Conservation (phyloP, 139 green algal species). For the Trebouxia sp. region DNA sequence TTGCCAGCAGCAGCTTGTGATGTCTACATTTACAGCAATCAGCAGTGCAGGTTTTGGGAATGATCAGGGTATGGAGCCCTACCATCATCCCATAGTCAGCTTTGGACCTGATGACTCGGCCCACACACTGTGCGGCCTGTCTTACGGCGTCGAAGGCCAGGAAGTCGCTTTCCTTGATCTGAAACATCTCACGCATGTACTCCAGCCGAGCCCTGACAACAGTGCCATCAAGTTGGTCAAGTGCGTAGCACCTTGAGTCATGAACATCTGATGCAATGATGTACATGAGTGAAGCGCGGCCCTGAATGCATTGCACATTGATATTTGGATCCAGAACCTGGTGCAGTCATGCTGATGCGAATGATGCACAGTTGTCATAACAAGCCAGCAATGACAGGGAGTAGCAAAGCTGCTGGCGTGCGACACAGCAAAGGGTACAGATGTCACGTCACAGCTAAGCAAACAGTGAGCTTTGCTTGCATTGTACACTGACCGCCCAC, state of each 20-base stretch:
- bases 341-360: too few species aligned
- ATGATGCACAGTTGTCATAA: too few species aligned
- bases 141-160: slow-evolving; percentile 96
- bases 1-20: too few species aligned
- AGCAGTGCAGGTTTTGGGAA: background rate
- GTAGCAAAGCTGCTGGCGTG: too few species aligned
- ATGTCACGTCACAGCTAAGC: too few species aligned
- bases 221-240: background rate
- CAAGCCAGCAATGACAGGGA: too few species aligned
- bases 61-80: slow-evolving; percentile 18
- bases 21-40: background rate
- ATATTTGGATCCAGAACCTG: too few species aligned
- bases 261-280: background rate
- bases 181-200: slow-evolving; percentile 91
- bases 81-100: slow-evolving; percentile 81
- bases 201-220: slow-evolving; percentile 74
- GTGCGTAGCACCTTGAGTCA: background rate
- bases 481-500: too few species aligned
- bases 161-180: slow-evolving; percentile 94
- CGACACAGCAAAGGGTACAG: too few species aligned
- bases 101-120: slow-evolving; percentile 98
- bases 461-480: too few species aligned
- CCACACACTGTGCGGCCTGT: slow-evolving; percentile 97
- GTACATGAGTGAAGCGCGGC: too few species aligned
- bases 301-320: too few species aligned